Percentiles rank a stretch among this genome's conserved stretches.
These are phyloP conservation scores for Monosporascus sp. DNA, from an alignment of 2,329 filamentous ascomycete genomes.

Conservation along the genomic window DNA sequence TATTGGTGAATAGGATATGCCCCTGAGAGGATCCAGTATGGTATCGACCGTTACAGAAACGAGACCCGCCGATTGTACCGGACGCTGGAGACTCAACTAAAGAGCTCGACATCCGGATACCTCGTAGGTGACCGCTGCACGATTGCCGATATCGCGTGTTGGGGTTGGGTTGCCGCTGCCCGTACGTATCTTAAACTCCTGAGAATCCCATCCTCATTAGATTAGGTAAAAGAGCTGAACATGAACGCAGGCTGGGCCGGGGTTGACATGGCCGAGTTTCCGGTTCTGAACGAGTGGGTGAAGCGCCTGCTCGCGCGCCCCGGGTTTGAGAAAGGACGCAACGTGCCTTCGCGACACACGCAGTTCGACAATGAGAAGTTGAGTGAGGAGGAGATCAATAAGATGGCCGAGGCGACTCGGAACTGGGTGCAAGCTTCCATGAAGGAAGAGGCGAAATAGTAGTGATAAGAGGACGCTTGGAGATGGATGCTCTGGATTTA, in stretches of 20 bases:
- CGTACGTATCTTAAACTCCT: slow-evolving; percentile 30
- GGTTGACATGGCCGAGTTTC: slow-evolving; percentile 69
- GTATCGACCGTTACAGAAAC: slow-evolving; percentile 74
- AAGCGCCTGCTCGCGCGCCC: slow-evolving; percentile 63
- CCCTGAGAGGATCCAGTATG: slow-evolving; percentile 76
- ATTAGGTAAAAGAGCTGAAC: slow-evolving; percentile 6
- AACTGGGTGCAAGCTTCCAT: slow-evolving; percentile 66
- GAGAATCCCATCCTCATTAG: not conserved
- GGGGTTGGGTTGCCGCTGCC: slow-evolving; percentile 65
- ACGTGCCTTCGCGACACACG: slow-evolving; percentile 64
- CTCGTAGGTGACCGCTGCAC: slow-evolving; percentile 65
- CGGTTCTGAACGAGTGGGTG: slow-evolving; percentile 71
- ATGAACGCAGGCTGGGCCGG: slow-evolving; percentile 48
- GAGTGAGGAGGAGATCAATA: slow-evolving; percentile 51
- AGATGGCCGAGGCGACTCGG: slow-evolving; percentile 45
- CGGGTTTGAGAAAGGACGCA: slow-evolving; percentile 67
- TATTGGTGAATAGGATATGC: slow-evolving; percentile 54
- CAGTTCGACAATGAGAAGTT: slow-evolving; percentile 44
- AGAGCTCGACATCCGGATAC: slow-evolving; percentile 49
- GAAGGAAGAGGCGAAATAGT: slow-evolving; percentile 57
- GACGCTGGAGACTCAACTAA: slow-evolving; percentile 68
- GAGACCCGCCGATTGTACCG: slow-evolving; percentile 80
- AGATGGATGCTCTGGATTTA: too few relatives aligned
- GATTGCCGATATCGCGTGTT: slow-evolving; percentile 74
- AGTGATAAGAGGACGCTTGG: not conserved